Conservation (phyloP, 768 basidiomycete genomes). For the Omphalotus guepiniiformis region DNA sequence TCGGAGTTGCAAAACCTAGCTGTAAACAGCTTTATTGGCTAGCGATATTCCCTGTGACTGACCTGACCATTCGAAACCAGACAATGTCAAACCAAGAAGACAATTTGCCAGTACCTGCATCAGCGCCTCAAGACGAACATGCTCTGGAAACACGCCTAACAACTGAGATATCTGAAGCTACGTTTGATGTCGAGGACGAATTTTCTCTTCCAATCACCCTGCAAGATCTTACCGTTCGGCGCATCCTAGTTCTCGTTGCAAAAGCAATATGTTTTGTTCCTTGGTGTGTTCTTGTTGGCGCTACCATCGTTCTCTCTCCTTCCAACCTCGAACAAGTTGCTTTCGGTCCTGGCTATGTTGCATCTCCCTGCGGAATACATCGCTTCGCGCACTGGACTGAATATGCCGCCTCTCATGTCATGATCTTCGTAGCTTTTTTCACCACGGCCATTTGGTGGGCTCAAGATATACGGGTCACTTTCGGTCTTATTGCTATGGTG, state of each 20-base stretch:
- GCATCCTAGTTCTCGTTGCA: conserved; percentile 17
- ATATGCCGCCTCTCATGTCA: conserved; percentile 32
- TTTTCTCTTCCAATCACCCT: conserved; percentile 12
- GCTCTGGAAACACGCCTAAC: no score
- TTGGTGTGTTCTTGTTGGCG: conserved; percentile 44
- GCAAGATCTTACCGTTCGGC: conserved; percentile 6
- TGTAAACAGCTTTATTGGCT: no score
- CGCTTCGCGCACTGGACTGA: conserved; percentile 40
- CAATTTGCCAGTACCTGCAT: conserved; percentile 27
- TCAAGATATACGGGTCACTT: conserved; percentile 9
- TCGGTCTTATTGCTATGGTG: conserved; percentile 24
- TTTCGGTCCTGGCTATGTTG: conserved; percentile 30
- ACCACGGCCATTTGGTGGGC: conserved; percentile 21
- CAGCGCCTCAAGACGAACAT: conserved; percentile 18
- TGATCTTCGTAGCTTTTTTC: conserved; percentile 31
- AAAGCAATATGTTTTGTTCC: conserved; percentile 35
- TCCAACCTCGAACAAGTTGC: conserved; percentile 31
- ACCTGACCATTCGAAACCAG: not conserved
- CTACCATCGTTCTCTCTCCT: conserved; percentile 34
- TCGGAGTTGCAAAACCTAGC: not conserved
- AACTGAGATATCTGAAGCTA: no score
- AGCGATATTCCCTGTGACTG: conserved; percentile 13
- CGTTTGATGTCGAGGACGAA: conserved; percentile 8
- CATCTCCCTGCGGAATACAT: conserved; percentile 26
- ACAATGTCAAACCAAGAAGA: conserved; percentile 12